phyloP scores from a whole-genome alignment of 345 rosid species.

The Syzygium grande region DNA sequence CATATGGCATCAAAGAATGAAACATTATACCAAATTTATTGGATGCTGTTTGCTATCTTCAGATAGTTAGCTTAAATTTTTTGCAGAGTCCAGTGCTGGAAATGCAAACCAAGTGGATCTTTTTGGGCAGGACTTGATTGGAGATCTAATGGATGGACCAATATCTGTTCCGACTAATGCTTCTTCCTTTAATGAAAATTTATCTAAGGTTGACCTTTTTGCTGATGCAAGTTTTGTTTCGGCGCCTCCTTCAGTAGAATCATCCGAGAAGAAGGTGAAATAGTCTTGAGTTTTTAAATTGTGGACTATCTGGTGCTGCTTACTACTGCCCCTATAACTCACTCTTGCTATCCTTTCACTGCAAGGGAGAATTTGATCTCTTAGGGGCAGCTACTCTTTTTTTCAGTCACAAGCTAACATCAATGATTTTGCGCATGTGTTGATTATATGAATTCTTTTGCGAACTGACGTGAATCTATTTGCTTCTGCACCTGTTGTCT shows the following conservation, averaged over 20 bases:
- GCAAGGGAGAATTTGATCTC: background rate
- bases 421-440: background rate
- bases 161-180: conserved; percentile 27
- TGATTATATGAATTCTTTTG: background rate
- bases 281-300: background rate
- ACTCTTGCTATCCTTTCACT: background rate
- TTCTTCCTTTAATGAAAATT: conserved; percentile 28
- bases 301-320: background rate
- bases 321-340: background rate
- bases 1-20: too few species aligned
- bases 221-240: conserved; percentile 95
- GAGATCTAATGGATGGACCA: conserved; percentile 69
- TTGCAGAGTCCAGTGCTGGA: conserved; percentile 56
- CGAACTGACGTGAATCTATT: conserved; percentile 52
- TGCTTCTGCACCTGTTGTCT: conserved; percentile 25
- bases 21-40: background rate
- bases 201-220: conserved; percentile 73
- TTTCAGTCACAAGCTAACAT: too few species aligned
- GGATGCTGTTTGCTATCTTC: background rate
- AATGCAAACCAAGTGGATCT: too few species aligned
- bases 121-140: conserved; percentile 70
- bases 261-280: conserved; percentile 51
- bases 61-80: background rate
- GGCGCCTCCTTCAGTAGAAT: conserved; percentile 47
- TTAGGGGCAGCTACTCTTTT: background rate